Evolutionary conservation across 202 grass and related monocot species (phyloP).

Genomic region (Saccharum hybrid): DNA sequence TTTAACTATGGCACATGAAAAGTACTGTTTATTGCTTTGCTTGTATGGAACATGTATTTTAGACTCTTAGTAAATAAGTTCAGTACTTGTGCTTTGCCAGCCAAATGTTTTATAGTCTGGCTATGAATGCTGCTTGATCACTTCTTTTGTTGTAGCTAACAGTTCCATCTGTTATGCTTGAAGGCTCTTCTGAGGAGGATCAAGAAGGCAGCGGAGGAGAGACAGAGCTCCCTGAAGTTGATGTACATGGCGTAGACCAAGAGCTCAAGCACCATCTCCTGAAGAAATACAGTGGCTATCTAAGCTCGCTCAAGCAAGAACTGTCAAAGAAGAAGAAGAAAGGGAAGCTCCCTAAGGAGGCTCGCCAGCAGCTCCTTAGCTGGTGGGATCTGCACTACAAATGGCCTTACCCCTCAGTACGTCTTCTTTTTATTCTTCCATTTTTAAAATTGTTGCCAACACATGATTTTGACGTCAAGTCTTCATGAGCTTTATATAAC

Average conservation of each 20-base stretch:
- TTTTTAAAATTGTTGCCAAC: background rate
- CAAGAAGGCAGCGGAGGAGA: too few relatives aligned
- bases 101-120: too few relatives aligned
- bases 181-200: too few relatives aligned
- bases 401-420: slow-evolving; percentile 61
- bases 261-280: slow-evolving; percentile 57
- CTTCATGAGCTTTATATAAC: background rate
- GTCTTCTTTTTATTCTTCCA: background rate
- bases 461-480: too few relatives aligned
- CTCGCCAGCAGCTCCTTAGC: slow-evolving; percentile 47
- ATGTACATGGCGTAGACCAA: background rate
- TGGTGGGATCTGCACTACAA: slow-evolving; percentile 65
- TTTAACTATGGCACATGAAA: background rate
- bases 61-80: too few relatives aligned
- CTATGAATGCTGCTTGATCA: too few relatives aligned
- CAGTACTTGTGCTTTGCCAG: too few relatives aligned
- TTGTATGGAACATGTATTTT: too few relatives aligned
- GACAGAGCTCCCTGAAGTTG: too few relatives aligned
- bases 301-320: slow-evolving; percentile 60
- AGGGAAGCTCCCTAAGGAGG: slow-evolving; percentile 57
- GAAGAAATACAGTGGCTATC: slow-evolving; percentile 49
- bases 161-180: too few relatives aligned
- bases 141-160: too few relatives aligned
- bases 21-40: too few relatives aligned
- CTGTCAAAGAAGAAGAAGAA: slow-evolving; percentile 59